These are phyloP conservation scores for Cladochytrium replicatum DNA, from an alignment of 192 early-diverging fungal genomes.

Conservation along the genomic window DNA sequence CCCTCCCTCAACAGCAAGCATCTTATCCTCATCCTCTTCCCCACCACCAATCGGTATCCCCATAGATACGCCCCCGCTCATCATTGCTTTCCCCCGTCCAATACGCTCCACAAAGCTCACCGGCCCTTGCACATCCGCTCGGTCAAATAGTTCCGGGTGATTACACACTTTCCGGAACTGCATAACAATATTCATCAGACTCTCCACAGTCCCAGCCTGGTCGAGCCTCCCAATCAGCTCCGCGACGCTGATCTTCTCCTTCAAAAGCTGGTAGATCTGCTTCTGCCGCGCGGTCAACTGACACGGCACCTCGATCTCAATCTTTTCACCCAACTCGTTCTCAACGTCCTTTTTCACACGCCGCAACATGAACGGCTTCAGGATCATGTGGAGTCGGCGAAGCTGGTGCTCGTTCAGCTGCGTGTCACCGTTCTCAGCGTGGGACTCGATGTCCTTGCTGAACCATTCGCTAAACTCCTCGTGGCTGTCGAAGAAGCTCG, in stretches of 20 bases:
- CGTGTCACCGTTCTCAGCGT: conserved; percentile 74
- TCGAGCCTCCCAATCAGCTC: conserved; percentile 9
- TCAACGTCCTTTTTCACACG: conserved; percentile 85
- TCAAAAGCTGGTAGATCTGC: conserved; percentile 12
- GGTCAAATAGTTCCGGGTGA: conserved; percentile 84
- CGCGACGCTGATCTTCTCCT: conserved; percentile 27
- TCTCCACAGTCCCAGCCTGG: conserved; percentile 31
- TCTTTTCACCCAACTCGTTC: conserved; percentile 84
- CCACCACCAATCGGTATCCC: no score
- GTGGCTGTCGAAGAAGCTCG: conserved; percentile 84
- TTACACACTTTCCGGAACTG: conserved; percentile 89
- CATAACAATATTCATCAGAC: conserved; percentile 91
- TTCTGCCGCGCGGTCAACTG: conserved; percentile 14
- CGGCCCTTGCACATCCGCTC: conserved; percentile 70
- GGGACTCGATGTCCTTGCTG: conserved; percentile 81
- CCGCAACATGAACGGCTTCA: conserved; percentile 92
- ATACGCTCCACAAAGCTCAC: not conserved
- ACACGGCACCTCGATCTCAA: conserved; percentile 63
- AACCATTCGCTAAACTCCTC: conserved; percentile 95
- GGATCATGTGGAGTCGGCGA: conserved; percentile 75
- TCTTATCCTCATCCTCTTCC: no score
- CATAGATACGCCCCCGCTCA: no score
- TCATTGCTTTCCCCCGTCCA: not conserved
- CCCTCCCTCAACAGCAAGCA: no score
- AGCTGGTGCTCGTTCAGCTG: conserved; percentile 77